Evolutionary conservation across 352 stramenopile genomes (phyloP), one percentile per base, ranked within the genome.

Genomic region (Phytophthora syringae): DNA sequence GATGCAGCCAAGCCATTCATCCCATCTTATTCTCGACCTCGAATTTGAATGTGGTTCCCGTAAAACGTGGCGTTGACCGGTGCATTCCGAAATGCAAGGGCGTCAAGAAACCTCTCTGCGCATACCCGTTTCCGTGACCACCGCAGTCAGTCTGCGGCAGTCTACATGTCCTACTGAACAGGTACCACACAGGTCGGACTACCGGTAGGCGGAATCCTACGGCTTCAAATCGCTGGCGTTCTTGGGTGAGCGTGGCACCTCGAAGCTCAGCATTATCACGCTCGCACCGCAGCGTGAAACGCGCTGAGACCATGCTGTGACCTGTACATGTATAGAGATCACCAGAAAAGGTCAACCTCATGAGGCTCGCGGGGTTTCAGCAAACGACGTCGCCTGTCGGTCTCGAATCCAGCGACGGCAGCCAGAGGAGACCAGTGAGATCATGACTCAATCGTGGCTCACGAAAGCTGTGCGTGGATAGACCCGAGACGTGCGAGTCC

Each of bases 221-320:
- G 27, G 44, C 60, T 70, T 70, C 47, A 65, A 70, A 70, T 65
- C 62, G 25, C 40, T 55, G 54, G 24, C 39, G 54, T 42, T 18
- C 20, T 37, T 16, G 32, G 40, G 49, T 66, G 21, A 66, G 30
- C 21, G 58, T 60, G 48, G 24, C 58, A 66, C 39, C 30, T 27
- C 20, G 18, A 2, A 40, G 27, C 28, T 53, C 39, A 43, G 24
- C 37, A 34, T 5, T 32, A n/a, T n/a, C n/a, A n/a, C n/a, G n/a
- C n/a, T n/a, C n/a, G n/a, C n/a, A n/a, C n/a, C n/a, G n/a, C n/a
- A n/a, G n/a, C n/a, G n/a, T n/a, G n/a, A n/a, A n/a, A n/a, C n/a
- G n/a, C n/a, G n/a, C n/a, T n/a, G n/a, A n/a, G n/a, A n/a, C n/a
- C n/a, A n/a, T n/a, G n/a, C n/a, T n/a, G n/a, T n/a, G n/a, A n/a